Evolutionary conservation across 208 protist genomes (phyloP), one percentile per base, ranked within the genome.

Genomic region (Acanthamoeba royreba): DNA sequence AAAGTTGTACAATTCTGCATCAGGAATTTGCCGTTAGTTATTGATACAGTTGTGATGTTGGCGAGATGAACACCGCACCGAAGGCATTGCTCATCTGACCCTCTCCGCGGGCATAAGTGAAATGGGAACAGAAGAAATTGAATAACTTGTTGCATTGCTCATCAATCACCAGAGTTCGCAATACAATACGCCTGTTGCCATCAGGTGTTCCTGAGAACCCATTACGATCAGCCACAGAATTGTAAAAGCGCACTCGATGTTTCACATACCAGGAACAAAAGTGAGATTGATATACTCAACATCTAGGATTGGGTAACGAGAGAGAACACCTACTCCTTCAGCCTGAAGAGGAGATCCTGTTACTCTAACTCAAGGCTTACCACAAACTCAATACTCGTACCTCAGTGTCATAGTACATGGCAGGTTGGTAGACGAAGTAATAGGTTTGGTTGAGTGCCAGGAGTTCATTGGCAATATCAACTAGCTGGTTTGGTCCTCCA

Each of bases 11-110:
- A 89, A 33, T 13, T 89, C 81, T 66, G 35, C 0, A 55, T 66
- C 25, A 17, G 55, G 25, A 0, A 72, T 1, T 13, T 1, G 22
- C 8, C 22, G 5, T 66, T 22, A 66, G 55, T 31, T 19, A 4
- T 7, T 38, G 66, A 8, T 77, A 0, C 38, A 43, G 17, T 8
- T 9, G 40, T n/a, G 8, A 11, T 33, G 38, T 4, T 28, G 22
- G 22, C 46, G 25, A 45, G 15, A 22, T n/a, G 49, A 13, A 22
- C 49, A 28, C 25, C 40, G 69, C 33, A 83, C 72, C 72, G 22
- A 28, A 89, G 28, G 81, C 81, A 13, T 89, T 89, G 81, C 81
- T 89, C 81, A 89, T 89, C 81, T 89, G 81, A 33, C 81, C 81
- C 46, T 22, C 49, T 7, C 81, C 81, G 17, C 2, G 25, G 33